These are phyloP conservation scores for Penicillium olsonii DNA, from an alignment of 2,329 filamentous ascomycete species.

Conservation along the genomic window DNA sequence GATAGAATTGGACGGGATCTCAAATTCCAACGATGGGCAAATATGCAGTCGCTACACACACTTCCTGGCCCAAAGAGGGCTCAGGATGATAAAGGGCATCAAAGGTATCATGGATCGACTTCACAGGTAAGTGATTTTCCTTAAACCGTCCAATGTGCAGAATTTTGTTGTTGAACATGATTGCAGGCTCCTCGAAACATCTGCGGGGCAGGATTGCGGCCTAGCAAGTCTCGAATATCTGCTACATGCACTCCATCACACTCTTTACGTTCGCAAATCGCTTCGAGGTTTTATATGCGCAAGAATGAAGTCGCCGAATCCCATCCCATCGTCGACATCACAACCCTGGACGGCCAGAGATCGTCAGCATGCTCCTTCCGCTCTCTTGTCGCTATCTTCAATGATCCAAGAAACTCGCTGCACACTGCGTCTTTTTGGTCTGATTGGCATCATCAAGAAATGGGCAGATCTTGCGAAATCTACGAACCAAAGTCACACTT, in stretches of 20 bases:
- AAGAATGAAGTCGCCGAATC: not conserved
- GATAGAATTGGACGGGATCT: too few relatives aligned
- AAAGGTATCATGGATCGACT: not conserved
- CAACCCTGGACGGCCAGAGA: not conserved
- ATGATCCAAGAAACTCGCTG: not conserved
- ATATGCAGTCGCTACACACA: too few relatives aligned
- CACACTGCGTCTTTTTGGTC: not conserved
- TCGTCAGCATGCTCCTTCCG: not conserved
- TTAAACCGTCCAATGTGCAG: not conserved
- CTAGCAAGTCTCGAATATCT: not conserved
- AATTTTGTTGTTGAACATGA: not conserved
- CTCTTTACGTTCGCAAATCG: not conserved
- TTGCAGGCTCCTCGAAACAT: not conserved
- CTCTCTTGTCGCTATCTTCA: not conserved
- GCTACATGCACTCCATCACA: not conserved
- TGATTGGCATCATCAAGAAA: not conserved
- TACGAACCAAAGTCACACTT: not conserved
- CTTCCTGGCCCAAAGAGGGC: not conserved
- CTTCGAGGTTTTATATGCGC: not conserved
- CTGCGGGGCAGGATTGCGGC: not conserved
- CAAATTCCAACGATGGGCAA: too few relatives aligned
- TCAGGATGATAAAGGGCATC: not conserved
- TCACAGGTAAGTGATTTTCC: not conserved
- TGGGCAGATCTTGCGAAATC: too few relatives aligned
- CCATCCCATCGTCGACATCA: not conserved